Conservation (phyloP, 31 red algal genomes). For the Porphyra umbilicalis region DNA sequence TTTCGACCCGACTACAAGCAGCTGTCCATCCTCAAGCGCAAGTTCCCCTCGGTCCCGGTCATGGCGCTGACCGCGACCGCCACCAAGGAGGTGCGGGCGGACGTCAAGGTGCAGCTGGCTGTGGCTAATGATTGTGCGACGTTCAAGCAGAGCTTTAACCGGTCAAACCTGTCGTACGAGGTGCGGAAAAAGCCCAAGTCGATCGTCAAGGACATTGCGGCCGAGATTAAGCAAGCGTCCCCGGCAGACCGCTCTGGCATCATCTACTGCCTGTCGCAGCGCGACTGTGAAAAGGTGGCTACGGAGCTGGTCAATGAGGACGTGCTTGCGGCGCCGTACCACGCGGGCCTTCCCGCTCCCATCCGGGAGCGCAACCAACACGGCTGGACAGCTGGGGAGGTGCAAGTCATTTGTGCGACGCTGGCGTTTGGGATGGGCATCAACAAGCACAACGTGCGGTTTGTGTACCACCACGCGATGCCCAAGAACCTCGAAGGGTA, state of each 20-base stretch:
- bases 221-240: slow-evolving; percentile 27
- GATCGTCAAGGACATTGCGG: slow-evolving; percentile 38
- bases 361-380: slow-evolving; percentile 18
- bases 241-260: slow-evolving; percentile 31
- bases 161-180: slow-evolving; percentile 75
- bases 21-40: slow-evolving; percentile 52
- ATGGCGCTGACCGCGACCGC: slow-evolving; percentile 85
- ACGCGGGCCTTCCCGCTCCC: slow-evolving; percentile 21
- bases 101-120: slow-evolving; percentile 52
- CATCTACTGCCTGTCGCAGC: slow-evolving; percentile 75
- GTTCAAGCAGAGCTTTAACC: slow-evolving; percentile 69
- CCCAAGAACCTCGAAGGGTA: slow-evolving; percentile 77
- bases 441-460: slow-evolving; percentile 72
- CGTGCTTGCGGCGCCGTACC: slow-evolving; percentile 53
- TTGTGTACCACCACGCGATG: slow-evolving; percentile 80
- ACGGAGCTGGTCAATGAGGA: slow-evolving; percentile 19
- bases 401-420: slow-evolving; percentile 72
- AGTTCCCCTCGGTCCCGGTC: slow-evolving; percentile 56
- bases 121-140: slow-evolving; percentile 40
- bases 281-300: slow-evolving; percentile 68
- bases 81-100: slow-evolving; percentile 39
- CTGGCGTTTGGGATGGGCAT: slow-evolving; percentile 98
- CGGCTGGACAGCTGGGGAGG: slow-evolving; percentile 32
- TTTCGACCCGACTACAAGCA: slow-evolving; percentile 90
- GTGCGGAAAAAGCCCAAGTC: slow-evolving; percentile 43